Evolutionary conservation across 345 rosid genomes (phyloP).

Genomic region (Eucalyptus marginata): DNA sequence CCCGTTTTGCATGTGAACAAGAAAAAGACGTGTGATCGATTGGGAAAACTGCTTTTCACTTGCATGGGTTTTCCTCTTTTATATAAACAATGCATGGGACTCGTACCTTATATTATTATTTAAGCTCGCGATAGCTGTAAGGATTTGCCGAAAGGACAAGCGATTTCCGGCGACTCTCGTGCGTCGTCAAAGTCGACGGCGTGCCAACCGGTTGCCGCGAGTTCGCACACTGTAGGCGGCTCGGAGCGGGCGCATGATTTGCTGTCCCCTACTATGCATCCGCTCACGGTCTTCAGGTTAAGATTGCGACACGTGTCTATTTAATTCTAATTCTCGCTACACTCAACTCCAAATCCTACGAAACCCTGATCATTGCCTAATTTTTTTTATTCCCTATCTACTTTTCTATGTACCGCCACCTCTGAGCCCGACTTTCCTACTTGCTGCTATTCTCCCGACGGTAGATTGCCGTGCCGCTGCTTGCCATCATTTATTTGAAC

Average conservation of each 20-base stretch:
- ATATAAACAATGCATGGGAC: background rate
- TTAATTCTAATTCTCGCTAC: background rate
- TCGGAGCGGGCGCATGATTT: background rate
- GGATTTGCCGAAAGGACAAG: background rate
- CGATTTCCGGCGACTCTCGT: background rate
- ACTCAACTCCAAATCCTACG: background rate
- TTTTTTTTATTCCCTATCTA: background rate
- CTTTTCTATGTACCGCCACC: background rate
- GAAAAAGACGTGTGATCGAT: background rate
- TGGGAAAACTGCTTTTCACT: background rate
- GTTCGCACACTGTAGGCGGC: background rate
- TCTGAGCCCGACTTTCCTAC: background rate
- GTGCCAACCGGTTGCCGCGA: background rate
- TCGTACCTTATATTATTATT: background rate
- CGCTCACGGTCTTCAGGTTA: accelerated
- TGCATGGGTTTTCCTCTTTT: background rate
- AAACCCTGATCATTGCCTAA: background rate
- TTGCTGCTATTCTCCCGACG: background rate
- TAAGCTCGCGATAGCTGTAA: background rate
- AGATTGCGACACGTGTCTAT: accelerated
- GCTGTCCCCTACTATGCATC: accelerated
- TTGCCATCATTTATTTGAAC: background rate
- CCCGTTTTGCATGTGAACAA: background rate
- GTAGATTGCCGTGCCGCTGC: background rate
- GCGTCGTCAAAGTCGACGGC: background rate